Percentiles rank a stretch among this genome's conserved stretches.
Conservation (phyloP, 257 asterid genomes). For the Petunia secreta region DNA sequence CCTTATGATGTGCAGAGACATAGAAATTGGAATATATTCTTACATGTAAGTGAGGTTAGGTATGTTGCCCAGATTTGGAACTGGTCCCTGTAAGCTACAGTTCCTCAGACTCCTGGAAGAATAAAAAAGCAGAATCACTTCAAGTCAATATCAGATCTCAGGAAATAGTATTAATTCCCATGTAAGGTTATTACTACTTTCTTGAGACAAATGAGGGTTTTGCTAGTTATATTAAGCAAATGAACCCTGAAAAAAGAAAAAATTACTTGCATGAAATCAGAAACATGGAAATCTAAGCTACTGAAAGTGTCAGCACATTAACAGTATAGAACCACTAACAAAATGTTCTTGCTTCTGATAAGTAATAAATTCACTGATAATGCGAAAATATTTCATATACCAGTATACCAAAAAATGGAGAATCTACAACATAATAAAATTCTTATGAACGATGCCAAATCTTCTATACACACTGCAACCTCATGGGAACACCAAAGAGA, state of each 20-base stretch:
- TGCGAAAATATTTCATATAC: too few relatives aligned
- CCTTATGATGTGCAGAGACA: background rate
- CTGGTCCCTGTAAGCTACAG: constrained; percentile 83
- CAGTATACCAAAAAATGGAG: too few relatives aligned
- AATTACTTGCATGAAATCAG: background rate
- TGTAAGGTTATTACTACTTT: background rate
- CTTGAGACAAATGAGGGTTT: background rate
- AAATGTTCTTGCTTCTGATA: background rate
- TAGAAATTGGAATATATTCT: constrained; percentile 36
- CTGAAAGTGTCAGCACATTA: background rate
- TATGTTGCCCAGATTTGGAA: constrained; percentile 81
- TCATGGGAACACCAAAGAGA: too few relatives aligned
- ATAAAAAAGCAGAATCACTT: constrained; percentile 25
- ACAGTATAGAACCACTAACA: background rate
- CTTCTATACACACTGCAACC: too few relatives aligned
- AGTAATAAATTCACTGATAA: too few relatives aligned
- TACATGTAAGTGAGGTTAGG: constrained; percentile 72
- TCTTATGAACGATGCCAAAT: too few relatives aligned
- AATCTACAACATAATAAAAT: too few relatives aligned
- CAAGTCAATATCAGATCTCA: constrained; percentile 8
- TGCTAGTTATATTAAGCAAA: background rate
- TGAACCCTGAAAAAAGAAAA: constrained; percentile 18
- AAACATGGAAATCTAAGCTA: constrained; percentile 6
- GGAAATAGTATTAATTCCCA: background rate
- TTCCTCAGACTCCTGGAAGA: constrained; percentile 93